phyloP scores from a whole-genome alignment of 2,329 filamentous ascomycete species.

The Fusarium albosuccineum region DNA sequence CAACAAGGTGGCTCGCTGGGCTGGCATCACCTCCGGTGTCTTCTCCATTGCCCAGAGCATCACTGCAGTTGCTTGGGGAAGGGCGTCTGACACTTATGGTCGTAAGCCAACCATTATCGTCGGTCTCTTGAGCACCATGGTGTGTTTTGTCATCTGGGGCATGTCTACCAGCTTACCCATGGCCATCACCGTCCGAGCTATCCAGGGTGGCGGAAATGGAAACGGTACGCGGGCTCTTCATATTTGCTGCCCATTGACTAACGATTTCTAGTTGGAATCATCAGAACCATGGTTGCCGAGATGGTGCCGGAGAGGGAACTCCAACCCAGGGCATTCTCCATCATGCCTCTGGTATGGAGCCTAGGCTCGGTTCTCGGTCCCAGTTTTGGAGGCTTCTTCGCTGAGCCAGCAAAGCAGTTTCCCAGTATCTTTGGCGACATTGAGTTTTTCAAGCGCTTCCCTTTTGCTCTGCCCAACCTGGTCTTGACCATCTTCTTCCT shows the following conservation, averaged over 20 bases:
- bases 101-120: constrained; percentile 84
- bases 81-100: constrained; percentile 81
- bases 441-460: constrained; percentile 79
- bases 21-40: constrained; percentile 78
- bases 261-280: constrained; percentile 77
- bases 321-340: constrained; percentile 88
- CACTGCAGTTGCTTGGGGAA: constrained; percentile 81
- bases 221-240: constrained; percentile 68
- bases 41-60: constrained; percentile 80
- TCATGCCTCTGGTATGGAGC: constrained; percentile 94
- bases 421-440: constrained; percentile 77
- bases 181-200: constrained; percentile 81
- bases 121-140: constrained; percentile 83
- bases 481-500: constrained; percentile 82
- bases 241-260: neutral
- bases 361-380: constrained; percentile 90
- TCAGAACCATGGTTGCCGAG: constrained; percentile 92
- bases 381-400: constrained; percentile 87
- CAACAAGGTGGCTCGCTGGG: constrained; percentile 83
- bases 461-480: constrained; percentile 88
- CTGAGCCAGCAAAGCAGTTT: constrained; percentile 81
- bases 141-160: constrained; percentile 84
- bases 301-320: constrained; percentile 89
- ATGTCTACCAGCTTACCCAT: constrained; percentile 83
- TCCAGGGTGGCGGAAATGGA: constrained; percentile 89